phyloP scores from a whole-genome alignment of 169 alveolate genomes.

The Plasmodium knowlesi region DNA sequence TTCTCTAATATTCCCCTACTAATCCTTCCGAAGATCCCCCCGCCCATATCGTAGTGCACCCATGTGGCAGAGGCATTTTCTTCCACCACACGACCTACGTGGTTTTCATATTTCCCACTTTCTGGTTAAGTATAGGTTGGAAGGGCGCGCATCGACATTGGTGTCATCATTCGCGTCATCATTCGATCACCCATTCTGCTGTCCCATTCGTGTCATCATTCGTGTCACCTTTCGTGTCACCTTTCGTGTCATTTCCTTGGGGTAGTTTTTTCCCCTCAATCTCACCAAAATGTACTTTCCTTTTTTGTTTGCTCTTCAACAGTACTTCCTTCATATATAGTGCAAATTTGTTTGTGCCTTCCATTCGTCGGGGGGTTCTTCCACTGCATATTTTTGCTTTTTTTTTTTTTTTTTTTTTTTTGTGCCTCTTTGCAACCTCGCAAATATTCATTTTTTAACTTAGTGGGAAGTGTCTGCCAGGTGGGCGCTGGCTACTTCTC shows the following conservation, averaged over 20 bases:
- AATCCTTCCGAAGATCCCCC: slow-evolving; percentile 57
- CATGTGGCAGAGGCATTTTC: background rate
- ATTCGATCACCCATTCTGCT: too few species aligned
- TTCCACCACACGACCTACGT: background rate
- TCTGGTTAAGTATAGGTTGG: background rate
- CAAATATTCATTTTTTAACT: background rate
- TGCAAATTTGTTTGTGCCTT: background rate
- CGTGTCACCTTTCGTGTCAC: background rate
- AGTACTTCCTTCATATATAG: background rate
- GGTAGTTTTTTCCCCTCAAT: background rate
- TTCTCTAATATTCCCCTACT: slow-evolving; percentile 33
- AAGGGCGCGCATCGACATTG: background rate
- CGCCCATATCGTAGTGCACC: slow-evolving; percentile 39
- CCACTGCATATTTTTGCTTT: background rate
- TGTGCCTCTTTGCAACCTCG: background rate
- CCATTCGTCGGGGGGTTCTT: background rate
- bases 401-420: background rate
- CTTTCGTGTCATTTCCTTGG: background rate
- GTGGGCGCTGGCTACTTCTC: background rate
- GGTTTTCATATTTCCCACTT: background rate
- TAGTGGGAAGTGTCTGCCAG: background rate
- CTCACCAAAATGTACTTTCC: background rate
- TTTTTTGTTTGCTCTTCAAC: background rate
- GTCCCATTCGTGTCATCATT: background rate
- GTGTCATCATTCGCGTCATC: background rate